These are phyloP conservation scores for Aureobasidium sp. DNA, from an alignment of 2,329 filamentous ascomycete species.

Conservation along the genomic window DNA sequence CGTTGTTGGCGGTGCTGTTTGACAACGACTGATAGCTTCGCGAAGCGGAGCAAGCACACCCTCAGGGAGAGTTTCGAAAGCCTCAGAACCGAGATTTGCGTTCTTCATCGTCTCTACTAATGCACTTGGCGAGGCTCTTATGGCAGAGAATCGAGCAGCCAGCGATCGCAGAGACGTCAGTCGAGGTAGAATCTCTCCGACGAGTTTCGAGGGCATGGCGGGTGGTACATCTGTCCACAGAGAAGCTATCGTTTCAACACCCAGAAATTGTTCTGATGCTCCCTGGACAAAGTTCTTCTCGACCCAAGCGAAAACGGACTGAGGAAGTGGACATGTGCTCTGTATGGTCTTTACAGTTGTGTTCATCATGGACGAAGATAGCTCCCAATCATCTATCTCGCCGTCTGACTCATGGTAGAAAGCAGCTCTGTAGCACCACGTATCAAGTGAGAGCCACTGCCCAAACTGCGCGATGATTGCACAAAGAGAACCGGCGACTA, in stretches of 20 bases:
- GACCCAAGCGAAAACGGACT: conserved; percentile 24
- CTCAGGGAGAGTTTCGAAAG: conserved; percentile 80
- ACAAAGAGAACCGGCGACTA: conserved; percentile 41
- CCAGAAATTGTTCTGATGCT: conserved; percentile 21
- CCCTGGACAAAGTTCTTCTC: conserved; percentile 22
- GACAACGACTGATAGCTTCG: conserved; percentile 78
- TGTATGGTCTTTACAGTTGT: not conserved
- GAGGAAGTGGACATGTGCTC: not conserved
- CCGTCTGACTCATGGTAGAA: conserved; percentile 57
- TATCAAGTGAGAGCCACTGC: conserved; percentile 69
- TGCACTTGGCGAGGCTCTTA: conserved; percentile 13
- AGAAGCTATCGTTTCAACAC: conserved; percentile 21
- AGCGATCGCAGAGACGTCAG: not conserved
- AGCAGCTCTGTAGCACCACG: conserved; percentile 49
- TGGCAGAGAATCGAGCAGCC: not conserved
- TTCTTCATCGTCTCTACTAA: conserved; percentile 57
- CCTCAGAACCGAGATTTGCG: conserved; percentile 57
- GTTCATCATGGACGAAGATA: conserved; percentile 27
- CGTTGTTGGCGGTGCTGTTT: conserved; percentile 68
- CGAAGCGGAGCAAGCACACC: conserved; percentile 72
- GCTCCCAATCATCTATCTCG: conserved; percentile 36
- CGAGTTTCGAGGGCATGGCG: not conserved
- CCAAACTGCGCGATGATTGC: conserved; percentile 74
- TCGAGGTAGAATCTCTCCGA: not conserved
- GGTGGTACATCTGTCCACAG: conserved; percentile 17